Percentiles rank a stretch among this genome's conserved stretches.
These are phyloP conservation scores for Ophioceras dolichostomum DNA, from an alignment of 2,329 filamentous ascomycete genomes.

Conservation along the genomic window DNA sequence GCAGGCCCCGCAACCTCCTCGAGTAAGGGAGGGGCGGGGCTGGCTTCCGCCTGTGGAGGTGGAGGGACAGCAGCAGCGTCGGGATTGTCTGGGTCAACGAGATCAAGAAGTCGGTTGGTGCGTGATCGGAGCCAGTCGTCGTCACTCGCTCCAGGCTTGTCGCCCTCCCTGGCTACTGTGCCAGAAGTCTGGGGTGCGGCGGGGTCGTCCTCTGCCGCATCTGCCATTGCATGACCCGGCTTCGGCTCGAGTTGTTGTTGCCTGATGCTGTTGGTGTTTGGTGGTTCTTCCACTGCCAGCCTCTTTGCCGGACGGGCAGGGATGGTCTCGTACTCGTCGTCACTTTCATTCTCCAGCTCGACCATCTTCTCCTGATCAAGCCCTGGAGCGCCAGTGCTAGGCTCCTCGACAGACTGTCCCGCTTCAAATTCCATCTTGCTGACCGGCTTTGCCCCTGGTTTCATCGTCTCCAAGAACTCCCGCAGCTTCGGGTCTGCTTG, in stretches of 20 bases:
- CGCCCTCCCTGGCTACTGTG: not conserved
- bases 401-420: not conserved
- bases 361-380: conserved; percentile 3
- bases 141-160: conserved; percentile 44
- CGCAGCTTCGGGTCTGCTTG: conserved; percentile 66
- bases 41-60: conserved; percentile 4
- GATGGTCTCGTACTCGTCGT: conserved; percentile 63
- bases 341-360: conserved; percentile 44
- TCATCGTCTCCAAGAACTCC: conserved; percentile 79
- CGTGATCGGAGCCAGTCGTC: conserved; percentile 85
- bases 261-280: conserved; percentile 6
- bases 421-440: not conserved
- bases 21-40: too few species aligned
- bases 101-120: conserved; percentile 74
- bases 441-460: conserved; percentile 27
- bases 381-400: not conserved
- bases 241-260: conserved; percentile 5
- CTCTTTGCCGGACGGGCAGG: conserved; percentile 38
- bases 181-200: not conserved
- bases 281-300: conserved; percentile 14
- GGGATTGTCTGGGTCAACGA: conserved; percentile 62
- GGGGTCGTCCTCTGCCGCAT: not conserved
- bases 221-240: not conserved
- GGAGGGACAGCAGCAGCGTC: conserved; percentile 5
- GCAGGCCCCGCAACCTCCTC: not conserved